A percentile compares a stretch with the other conserved stretches of the same genome.
phyloP scores from a whole-genome alignment of 2,329 filamentous ascomycete species.

The Bipolaris zeicola region DNA sequence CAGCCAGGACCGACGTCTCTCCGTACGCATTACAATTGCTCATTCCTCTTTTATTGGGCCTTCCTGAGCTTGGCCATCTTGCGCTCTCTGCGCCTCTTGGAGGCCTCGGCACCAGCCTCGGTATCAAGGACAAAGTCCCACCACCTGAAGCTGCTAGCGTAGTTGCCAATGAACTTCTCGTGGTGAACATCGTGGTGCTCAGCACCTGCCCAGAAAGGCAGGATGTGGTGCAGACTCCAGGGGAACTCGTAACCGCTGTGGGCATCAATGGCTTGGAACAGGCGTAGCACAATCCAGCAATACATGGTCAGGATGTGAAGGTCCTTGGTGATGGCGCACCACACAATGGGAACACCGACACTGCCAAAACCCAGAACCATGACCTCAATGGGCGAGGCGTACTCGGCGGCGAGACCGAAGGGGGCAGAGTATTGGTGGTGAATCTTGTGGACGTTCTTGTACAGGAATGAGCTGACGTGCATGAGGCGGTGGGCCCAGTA shows the following conservation, averaged over 20 bases:
- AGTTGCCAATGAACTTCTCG: slow-evolving; percentile 98
- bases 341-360: slow-evolving; percentile 80
- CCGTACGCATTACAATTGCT: neutral
- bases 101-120: slow-evolving; percentile 85
- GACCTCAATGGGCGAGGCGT: slow-evolving; percentile 95
- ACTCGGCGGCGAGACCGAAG: slow-evolving; percentile 95
- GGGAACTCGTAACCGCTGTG: slow-evolving; percentile 99
- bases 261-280: slow-evolving; percentile 97
- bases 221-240: slow-evolving; percentile 92
- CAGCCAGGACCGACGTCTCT: slow-evolving; percentile 10
- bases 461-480: slow-evolving; percentile 86
- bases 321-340: slow-evolving; percentile 81
- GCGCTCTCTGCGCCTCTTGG: slow-evolving; percentile 80
- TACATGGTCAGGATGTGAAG: slow-evolving; percentile 98
- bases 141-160: slow-evolving; percentile 97
- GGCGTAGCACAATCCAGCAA: slow-evolving; percentile 86
- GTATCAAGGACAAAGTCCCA: slow-evolving; percentile 96
- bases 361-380: slow-evolving; percentile 91
- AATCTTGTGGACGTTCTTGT: slow-evolving; percentile 97
- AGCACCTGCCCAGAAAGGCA: slow-evolving; percentile 97
- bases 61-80: slow-evolving; percentile 68
- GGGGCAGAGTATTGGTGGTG: slow-evolving; percentile 99
- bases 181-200: slow-evolving; percentile 97
- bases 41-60: slow-evolving; percentile 47
- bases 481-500: slow-evolving; percentile 94